phyloP scores from a whole-genome alignment of 257 asterid genomes.

The Forsythia suspensa region DNA sequence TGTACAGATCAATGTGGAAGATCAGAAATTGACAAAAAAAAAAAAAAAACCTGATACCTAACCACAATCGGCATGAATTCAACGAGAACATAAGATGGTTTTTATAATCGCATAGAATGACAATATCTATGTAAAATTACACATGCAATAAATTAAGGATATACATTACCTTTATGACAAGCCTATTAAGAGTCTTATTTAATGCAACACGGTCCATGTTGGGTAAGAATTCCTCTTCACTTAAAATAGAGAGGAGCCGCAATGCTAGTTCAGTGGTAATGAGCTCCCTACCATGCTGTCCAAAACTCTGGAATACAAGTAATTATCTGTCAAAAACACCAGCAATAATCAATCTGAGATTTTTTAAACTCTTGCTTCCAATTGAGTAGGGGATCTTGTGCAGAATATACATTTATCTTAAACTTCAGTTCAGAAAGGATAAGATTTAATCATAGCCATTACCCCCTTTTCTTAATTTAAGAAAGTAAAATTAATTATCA shows the following conservation, averaged over 20 bases:
- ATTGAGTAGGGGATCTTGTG: slow-evolving; percentile 20
- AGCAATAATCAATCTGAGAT: slow-evolving; percentile 90
- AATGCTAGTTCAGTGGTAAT: slow-evolving; percentile 92
- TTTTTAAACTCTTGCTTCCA: slow-evolving; percentile 46
- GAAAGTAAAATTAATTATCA: background rate
- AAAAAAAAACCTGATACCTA: background rate
- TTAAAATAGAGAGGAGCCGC: slow-evolving; percentile 82
- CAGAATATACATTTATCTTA: slow-evolving; percentile 18
- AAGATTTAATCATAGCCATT: slow-evolving; percentile 8
- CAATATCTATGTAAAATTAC: background rate
- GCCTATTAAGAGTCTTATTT: slow-evolving; percentile 68
- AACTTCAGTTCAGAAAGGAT: slow-evolving; percentile 3
- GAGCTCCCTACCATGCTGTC: slow-evolving; percentile 99
- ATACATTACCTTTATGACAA: slow-evolving; percentile 74
- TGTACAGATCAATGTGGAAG: background rate
- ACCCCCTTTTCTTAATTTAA: slow-evolving; percentile 20
- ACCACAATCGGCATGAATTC: background rate
- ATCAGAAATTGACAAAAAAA: background rate
- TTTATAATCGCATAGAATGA: background rate
- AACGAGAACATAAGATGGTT: background rate
- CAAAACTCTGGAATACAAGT: slow-evolving; percentile 99
- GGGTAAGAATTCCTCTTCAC: slow-evolving; percentile 96
- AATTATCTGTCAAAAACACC: slow-evolving; percentile 97
- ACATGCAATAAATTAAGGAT: background rate
- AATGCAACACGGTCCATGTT: slow-evolving; percentile 56